phyloP scores from a whole-genome alignment of 371 early-diverging fungal species.

The Parasitella parasitica region DNA sequence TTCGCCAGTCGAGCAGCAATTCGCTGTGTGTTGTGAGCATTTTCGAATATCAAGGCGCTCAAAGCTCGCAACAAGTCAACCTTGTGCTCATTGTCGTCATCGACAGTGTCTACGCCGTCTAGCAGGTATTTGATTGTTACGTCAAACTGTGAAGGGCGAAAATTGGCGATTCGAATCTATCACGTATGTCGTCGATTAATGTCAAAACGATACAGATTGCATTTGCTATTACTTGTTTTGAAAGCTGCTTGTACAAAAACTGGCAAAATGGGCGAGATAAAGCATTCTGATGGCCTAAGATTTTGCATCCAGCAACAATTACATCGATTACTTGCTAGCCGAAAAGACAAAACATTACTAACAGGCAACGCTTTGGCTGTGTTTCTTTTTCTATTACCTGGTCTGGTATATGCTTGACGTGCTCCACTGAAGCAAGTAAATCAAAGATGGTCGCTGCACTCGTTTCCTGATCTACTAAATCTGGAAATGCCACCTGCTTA shows the following conservation, averaged over 20 bases:
- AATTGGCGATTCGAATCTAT: conserved; percentile 37
- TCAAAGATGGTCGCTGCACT: not conserved
- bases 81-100: conserved; percentile 17
- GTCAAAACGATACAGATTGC: not conserved
- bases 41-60: conserved; percentile 51
- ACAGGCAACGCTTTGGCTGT: no score
- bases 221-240: conserved; percentile 45
- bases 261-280: conserved; percentile 41
- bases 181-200: not conserved
- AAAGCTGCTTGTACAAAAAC: conserved; percentile 42
- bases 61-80: conserved; percentile 50
- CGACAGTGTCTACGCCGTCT: conserved; percentile 27
- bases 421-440: conserved; percentile 1
- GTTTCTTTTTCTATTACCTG: conserved; percentile 1
- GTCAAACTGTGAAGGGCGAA: conserved; percentile 39
- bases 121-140: conserved; percentile 32
- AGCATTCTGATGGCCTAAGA: conserved; percentile 23
- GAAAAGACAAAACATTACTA: no score
- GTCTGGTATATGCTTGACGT: conserved; percentile 18
- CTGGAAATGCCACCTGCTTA: not conserved
- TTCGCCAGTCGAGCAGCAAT: conserved; percentile 19
- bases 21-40: conserved; percentile 39
- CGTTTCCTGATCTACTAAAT: not conserved
- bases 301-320: conserved; percentile 42
- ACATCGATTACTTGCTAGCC: conserved; percentile 50